A percentile compares a stretch with the other conserved stretches of the same genome.
phyloP scores from a whole-genome alignment of 805 yeast species.

The Starmerella sirachaensis region DNA sequence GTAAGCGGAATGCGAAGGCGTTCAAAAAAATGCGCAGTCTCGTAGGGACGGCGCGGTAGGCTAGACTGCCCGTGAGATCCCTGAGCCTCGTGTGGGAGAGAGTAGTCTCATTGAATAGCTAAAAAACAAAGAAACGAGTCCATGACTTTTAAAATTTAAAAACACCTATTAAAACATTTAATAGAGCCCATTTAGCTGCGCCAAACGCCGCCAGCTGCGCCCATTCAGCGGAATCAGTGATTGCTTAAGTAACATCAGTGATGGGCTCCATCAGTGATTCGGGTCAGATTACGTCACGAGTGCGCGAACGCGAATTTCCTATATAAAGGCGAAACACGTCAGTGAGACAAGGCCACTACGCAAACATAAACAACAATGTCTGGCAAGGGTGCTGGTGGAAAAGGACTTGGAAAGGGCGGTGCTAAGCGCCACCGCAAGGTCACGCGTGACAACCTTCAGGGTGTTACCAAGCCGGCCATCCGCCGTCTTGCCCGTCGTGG shows the following conservation, averaged over 20 bases:
- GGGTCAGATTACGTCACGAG: slow-evolving; percentile 12
- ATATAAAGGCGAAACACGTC: slow-evolving; percentile 13
- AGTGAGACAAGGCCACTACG: not conserved
- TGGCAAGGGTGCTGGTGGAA: slow-evolving; percentile 99
- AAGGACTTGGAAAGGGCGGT: slow-evolving; percentile 99
- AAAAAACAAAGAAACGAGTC: no score
- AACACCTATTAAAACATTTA: no score
- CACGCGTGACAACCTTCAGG: slow-evolving; percentile 98
- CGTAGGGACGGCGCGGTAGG: no score
- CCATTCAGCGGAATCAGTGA: no score
- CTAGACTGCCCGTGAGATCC: no score
- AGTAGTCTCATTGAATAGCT: no score
- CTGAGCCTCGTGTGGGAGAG: no score
- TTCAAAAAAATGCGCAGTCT: no score
- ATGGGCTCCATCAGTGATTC: slow-evolving; percentile 17
- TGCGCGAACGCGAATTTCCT: slow-evolving; percentile 4
- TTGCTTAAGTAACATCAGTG: slow-evolving; percentile 19
- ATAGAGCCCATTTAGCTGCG: no score
- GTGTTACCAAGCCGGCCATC: slow-evolving; percentile 99
- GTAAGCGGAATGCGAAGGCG: no score
- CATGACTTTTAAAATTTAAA: not conserved
- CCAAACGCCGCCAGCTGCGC: no score
- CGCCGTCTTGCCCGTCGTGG: slow-evolving; percentile 99
- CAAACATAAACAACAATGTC: slow-evolving; percentile 47
- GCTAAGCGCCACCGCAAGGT: slow-evolving; percentile 99